phyloP scores from a whole-genome alignment of 2,329 filamentous ascomycete species.

The Alternaria triticina region DNA sequence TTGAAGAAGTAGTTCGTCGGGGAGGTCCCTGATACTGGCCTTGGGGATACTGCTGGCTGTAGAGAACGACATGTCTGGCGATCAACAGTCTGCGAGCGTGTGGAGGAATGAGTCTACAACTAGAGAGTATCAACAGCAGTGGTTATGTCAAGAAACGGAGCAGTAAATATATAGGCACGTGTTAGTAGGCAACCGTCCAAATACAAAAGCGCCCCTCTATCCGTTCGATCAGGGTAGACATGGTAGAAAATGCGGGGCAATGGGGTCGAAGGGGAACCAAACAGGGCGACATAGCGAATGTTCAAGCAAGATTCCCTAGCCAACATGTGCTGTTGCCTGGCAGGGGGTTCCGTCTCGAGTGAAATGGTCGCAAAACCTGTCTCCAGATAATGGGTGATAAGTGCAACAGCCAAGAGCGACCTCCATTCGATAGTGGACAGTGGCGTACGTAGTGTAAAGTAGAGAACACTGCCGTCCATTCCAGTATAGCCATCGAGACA shows the following conservation, averaged over 20 bases:
- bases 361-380: not conserved
- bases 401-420: not conserved
- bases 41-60: not conserved
- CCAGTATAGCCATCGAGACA: not conserved
- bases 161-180: not conserved
- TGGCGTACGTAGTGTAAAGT: not conserved
- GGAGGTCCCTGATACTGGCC: not conserved
- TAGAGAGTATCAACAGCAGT: not conserved
- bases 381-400: not conserved
- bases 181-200: not conserved
- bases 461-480: not conserved
- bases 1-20: not conserved
- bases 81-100: not conserved
- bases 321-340: not conserved
- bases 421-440: not conserved
- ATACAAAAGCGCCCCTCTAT: not conserved
- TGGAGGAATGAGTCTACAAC: not conserved
- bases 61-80: not conserved
- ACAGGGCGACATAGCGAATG: not conserved
- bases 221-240: not conserved
- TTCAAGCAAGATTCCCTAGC: not conserved
- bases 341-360: not conserved
- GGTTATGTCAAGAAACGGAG: not conserved
- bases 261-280: not conserved
- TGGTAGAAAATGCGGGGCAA: not conserved